Evolutionary conservation across 2,329 filamentous ascomycete genomes (phyloP).

Genomic region (Trichoderma asperellum): DNA sequence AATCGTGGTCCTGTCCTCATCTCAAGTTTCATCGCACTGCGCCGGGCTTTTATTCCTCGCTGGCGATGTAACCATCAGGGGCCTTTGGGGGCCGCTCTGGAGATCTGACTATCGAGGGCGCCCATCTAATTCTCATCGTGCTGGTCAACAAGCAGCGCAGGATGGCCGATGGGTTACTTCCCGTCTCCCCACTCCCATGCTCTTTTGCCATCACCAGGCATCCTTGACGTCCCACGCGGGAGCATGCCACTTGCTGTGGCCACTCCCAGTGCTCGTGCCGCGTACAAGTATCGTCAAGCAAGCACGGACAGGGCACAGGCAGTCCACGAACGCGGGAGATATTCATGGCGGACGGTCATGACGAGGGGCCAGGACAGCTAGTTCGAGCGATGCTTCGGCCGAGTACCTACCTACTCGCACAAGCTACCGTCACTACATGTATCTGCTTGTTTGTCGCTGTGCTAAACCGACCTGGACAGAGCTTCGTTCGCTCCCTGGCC

Average conservation of each 20-base stretch:
- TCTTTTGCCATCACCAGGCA: constrained; percentile 30
- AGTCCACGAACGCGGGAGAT: constrained; percentile 12
- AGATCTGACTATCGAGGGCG: constrained; percentile 32
- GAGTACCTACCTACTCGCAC: neutral
- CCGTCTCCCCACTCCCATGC: constrained; percentile 31
- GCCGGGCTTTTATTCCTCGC: constrained; percentile 29
- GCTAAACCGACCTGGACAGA: constrained; percentile 21
- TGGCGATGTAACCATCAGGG: constrained; percentile 38
- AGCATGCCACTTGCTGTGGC: constrained; percentile 24
- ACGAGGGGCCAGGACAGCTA: constrained; percentile 9
- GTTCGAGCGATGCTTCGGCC: neutral
- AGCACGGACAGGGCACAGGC: neutral
- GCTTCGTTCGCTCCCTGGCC: constrained; percentile 9
- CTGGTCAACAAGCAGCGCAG: constrained; percentile 26
- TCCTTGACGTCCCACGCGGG: constrained; percentile 28
- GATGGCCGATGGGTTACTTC: constrained; percentile 36
- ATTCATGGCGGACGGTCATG: constrained; percentile 4
- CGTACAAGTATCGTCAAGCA: neutral
- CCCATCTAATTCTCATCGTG: constrained; percentile 22
- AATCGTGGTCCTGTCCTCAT: constrained; percentile 15
- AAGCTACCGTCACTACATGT: neutral
- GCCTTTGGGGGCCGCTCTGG: constrained; percentile 30
- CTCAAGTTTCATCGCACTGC: constrained; percentile 31
- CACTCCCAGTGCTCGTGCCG: neutral
- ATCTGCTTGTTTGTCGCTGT: constrained; percentile 1